Percentiles rank a stretch among this genome's conserved stretches.
phyloP scores from a whole-genome alignment of 2,329 filamentous ascomycete species.

The Juglanconis oblonga region DNA sequence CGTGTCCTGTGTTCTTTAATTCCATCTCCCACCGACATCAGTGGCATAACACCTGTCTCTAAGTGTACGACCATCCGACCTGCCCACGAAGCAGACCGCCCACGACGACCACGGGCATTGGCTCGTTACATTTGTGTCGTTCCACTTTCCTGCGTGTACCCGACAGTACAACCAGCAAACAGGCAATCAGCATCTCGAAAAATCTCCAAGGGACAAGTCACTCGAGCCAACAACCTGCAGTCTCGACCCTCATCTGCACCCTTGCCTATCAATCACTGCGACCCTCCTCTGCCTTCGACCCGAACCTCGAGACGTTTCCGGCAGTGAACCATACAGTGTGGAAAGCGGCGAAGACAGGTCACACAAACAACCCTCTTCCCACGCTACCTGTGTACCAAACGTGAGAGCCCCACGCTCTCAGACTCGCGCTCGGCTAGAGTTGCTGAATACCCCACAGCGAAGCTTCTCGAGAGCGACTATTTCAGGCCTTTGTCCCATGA shows the following conservation, averaged over 20 bases:
- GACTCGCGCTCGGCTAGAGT: background rate
- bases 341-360: background rate
- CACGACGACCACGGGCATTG: slow-evolving; percentile 6
- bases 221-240: slow-evolving; percentile 2
- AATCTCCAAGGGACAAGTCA: background rate
- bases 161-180: slow-evolving; percentile 4
- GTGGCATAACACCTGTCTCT: background rate
- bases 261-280: background rate
- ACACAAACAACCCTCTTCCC: background rate
- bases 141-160: slow-evolving; percentile 12
- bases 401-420: background rate
- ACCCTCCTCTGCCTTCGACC: background rate
- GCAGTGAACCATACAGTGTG: background rate
- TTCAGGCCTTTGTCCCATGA: slow-evolving; percentile 26
- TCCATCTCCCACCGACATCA: background rate
- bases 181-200: background rate
- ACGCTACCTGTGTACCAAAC: background rate
- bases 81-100: background rate
- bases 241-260: background rate
- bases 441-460: slow-evolving; percentile 7
- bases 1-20: background rate
- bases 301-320: background rate
- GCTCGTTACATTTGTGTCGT: slow-evolving; percentile 1
- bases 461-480: slow-evolving; percentile 12
- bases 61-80: background rate